phyloP scores from a whole-genome alignment of 2,329 filamentous ascomycete species.

The Ascocoryne sarcoides region DNA sequence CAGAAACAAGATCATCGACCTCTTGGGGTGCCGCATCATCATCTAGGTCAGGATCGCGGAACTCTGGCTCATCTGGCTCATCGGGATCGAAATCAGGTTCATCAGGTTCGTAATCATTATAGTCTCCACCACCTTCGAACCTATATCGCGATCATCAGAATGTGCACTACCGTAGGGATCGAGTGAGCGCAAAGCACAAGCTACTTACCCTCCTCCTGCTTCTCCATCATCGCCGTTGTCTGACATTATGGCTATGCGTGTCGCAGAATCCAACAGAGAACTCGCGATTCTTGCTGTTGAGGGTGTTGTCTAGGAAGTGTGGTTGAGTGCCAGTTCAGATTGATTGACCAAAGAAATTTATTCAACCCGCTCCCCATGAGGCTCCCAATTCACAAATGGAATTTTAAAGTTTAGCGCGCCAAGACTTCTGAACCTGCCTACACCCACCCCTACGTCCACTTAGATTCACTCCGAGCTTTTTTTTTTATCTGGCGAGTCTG shows the following conservation, averaged over 20 bases:
- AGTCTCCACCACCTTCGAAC: constrained; percentile 43
- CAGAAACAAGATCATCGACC: constrained; percentile 43
- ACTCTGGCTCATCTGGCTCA: constrained; percentile 45
- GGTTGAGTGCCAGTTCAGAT: no score
- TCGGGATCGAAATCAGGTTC: constrained; percentile 50
- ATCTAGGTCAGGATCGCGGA: constrained; percentile 44
- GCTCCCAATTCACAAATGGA: background rate
- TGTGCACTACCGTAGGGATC: constrained; percentile 22
- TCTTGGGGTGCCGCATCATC: constrained; percentile 35
- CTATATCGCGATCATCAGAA: constrained; percentile 37
- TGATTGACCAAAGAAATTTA: constrained; percentile 17
- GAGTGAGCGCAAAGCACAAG: constrained; percentile 1
- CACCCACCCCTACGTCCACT: no score
- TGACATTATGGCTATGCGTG: constrained; percentile 46
- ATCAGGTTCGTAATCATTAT: constrained; percentile 69
- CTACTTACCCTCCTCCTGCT: constrained; percentile 44
- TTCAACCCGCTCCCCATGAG: constrained; percentile 2
- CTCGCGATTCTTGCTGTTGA: no score
- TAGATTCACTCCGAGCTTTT: no score
- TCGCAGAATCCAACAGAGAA: background rate
- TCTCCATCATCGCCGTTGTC: constrained; percentile 55
- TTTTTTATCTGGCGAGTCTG: no score
- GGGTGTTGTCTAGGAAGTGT: no score
- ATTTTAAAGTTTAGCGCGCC: constrained; percentile 25
- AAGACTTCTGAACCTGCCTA: no score